Conservation (phyloP, 192 early-diverging fungal species). For the Podila epigama region DNA sequence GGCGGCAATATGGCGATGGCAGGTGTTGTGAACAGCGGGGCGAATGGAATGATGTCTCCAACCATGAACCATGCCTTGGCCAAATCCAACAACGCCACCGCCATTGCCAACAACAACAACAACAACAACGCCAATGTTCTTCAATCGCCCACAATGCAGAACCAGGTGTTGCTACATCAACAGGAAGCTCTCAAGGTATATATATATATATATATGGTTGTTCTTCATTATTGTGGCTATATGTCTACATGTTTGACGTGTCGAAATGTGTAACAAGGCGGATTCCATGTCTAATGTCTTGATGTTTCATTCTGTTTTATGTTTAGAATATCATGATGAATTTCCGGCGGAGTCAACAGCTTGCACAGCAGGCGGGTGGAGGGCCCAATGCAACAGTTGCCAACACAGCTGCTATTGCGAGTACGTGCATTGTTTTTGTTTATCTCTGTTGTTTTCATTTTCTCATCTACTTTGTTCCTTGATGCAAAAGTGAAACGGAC, state of each 20-base stretch:
- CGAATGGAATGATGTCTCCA: conserved; percentile 42
- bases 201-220: neutral
- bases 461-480: too few species aligned
- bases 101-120: too few species aligned
- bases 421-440: too few species aligned
- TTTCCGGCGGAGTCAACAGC: conserved; percentile 29
- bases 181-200: conserved; percentile 27
- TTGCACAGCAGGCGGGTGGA: conserved; percentile 10
- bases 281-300: neutral
- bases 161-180: conserved; percentile 6
- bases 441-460: too few species aligned
- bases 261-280: too few species aligned
- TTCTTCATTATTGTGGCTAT: too few species aligned
- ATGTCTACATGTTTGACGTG: too few species aligned
- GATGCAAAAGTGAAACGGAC: neutral
- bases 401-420: conserved; percentile 4
- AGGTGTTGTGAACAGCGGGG: too few species aligned
- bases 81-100: too few species aligned
- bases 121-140: too few species aligned
- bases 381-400: conserved; percentile 9
- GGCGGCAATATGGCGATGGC: too few species aligned
- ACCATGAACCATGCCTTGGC: conserved; percentile 22
- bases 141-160: conserved; percentile 4
- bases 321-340: conserved; percentile 14
- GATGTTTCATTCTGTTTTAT: neutral